A percentile compares a stretch with the other conserved stretches of the same genome.
These are phyloP conservation scores for Acer campestre DNA, from an alignment of 345 rosid species.

Conservation along the genomic window DNA sequence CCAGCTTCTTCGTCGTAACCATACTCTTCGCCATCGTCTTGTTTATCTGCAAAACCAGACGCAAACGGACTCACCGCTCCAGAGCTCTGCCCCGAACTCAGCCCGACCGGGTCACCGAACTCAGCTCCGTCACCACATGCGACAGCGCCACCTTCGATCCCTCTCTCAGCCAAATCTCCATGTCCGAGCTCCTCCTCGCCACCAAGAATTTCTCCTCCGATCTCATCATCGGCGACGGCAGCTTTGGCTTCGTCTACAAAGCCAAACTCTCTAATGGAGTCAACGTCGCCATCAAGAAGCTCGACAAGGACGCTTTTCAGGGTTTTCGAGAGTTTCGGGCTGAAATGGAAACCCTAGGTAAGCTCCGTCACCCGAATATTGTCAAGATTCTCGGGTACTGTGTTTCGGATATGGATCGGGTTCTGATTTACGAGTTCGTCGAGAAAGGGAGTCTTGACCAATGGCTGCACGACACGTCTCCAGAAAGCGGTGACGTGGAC, in stretches of 20 bases:
- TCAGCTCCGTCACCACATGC: slow-evolving; percentile 24
- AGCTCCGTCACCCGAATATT: slow-evolving; percentile 63
- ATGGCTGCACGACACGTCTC: slow-evolving; percentile 66
- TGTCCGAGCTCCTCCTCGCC: slow-evolving; percentile 60
- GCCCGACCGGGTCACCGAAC: slow-evolving; percentile 22
- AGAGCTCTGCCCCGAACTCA: slow-evolving; percentile 9
- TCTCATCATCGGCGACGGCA: slow-evolving; percentile 83
- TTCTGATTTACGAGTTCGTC: slow-evolving; percentile 71
- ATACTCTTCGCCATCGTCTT: slow-evolving; percentile 28
- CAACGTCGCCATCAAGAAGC: slow-evolving; percentile 82
- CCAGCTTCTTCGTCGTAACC: slow-evolving; percentile 31
- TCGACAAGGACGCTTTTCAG: slow-evolving; percentile 77
- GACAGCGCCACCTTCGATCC: slow-evolving; percentile 70
- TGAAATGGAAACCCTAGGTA: slow-evolving; percentile 83
- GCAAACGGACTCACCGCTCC: slow-evolving; percentile 18
- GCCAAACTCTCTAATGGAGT: slow-evolving; percentile 56
- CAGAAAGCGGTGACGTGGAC: slow-evolving; percentile 12
- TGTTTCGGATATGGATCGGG: slow-evolving; percentile 59
- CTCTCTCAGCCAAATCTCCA: slow-evolving; percentile 52
- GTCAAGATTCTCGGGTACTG: slow-evolving; percentile 84
- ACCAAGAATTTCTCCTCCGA: slow-evolving; percentile 72
- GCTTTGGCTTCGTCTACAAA: slow-evolving; percentile 82
- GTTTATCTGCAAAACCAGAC: slow-evolving; percentile 31
- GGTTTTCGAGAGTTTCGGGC: slow-evolving; percentile 88
- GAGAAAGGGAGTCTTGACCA: slow-evolving; percentile 77